Conservation (phyloP, 345 rosid species). For the Ceriops decandra region DNA sequence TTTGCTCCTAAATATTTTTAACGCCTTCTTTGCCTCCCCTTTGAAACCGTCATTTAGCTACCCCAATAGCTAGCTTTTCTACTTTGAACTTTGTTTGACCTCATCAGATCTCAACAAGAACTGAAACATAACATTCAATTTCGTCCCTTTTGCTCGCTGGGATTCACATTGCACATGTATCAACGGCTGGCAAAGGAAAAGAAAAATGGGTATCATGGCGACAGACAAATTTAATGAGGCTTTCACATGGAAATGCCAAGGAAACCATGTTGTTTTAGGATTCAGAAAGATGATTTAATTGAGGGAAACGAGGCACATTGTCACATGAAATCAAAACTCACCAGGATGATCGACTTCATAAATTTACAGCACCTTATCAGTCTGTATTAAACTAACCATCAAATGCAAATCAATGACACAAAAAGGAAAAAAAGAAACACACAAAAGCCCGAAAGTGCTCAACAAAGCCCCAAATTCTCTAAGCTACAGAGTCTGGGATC, state of each 20-base stretch:
- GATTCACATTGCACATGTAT: neutral
- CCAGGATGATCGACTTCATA: slow-evolving; percentile 12
- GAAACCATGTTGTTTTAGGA: no score
- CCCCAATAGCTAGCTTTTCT: slow-evolving; percentile 9
- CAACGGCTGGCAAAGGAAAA: no score
- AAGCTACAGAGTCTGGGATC: slow-evolving; percentile 28
- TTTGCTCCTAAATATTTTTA: slow-evolving; percentile 27
- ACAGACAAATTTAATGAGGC: no score
- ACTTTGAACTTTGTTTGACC: slow-evolving; percentile 28
- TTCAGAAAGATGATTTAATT: no score
- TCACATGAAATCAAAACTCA: slow-evolving; percentile 34
- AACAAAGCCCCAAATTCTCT: slow-evolving; percentile 31
- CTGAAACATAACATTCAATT: neutral
- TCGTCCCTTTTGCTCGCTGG: slow-evolving; percentile 9
- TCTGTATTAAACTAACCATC: slow-evolving; percentile 29
- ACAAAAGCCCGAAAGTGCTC: slow-evolving; percentile 37
- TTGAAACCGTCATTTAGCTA: slow-evolving; percentile 16
- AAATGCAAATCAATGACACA: slow-evolving; percentile 22
- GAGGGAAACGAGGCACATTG: slow-evolving; percentile 8
- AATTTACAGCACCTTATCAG: slow-evolving; percentile 31
- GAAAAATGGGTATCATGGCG: no score
- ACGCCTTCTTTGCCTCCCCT: slow-evolving; percentile 13
- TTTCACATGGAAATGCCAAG: no score
- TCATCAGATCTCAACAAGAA: slow-evolving; percentile 7
- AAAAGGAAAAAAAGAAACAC: slow-evolving; percentile 13